These are phyloP conservation scores for Penicillium daleae DNA, from an alignment of 495 filamentous ascomycete genomes.

Conservation along the genomic window DNA sequence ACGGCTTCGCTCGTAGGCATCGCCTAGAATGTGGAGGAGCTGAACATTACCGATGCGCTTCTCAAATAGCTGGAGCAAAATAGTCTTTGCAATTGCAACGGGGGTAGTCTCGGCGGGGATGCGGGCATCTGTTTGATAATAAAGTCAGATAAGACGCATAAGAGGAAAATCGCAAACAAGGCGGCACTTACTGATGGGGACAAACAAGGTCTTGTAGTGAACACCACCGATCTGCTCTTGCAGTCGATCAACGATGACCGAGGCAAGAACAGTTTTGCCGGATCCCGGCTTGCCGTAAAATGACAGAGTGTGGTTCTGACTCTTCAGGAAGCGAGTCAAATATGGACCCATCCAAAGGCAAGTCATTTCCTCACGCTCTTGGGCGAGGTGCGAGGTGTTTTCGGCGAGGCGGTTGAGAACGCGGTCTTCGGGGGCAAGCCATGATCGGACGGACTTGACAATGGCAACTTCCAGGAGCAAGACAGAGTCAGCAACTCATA, in stretches of 20 bases:
- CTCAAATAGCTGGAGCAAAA: conserved; percentile 42
- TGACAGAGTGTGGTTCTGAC: conserved; percentile 29
- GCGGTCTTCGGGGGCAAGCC: conserved; percentile 37
- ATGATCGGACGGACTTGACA: conserved; percentile 29
- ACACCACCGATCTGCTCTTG: conserved; percentile 43
- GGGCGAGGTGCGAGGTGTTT: conserved; percentile 42
- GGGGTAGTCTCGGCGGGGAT: conserved; percentile 31
- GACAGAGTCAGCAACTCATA: not conserved
- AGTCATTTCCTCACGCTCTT: conserved; percentile 46
- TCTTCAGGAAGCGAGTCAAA: conserved; percentile 43
- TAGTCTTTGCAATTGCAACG: conserved; percentile 33
- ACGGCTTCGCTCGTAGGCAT: conserved; percentile 35
- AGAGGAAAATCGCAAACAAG: not conserved
- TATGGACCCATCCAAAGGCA: conserved; percentile 43
- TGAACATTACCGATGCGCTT: conserved; percentile 43
- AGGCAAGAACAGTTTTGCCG: conserved; percentile 43
- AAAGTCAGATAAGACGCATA: not conserved
- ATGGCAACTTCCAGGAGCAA: conserved; percentile 17
- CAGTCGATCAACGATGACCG: conserved; percentile 42
- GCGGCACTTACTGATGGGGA: conserved; percentile 41
- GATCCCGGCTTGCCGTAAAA: conserved; percentile 41
- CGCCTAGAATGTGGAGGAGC: conserved; percentile 38
- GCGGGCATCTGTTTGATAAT: conserved; percentile 22
- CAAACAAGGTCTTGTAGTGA: conserved; percentile 37
- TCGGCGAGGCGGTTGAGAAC: conserved; percentile 36